phyloP scores from a whole-genome alignment of 1,139 yeast genomes.

The Ogataea hybrid region DNA sequence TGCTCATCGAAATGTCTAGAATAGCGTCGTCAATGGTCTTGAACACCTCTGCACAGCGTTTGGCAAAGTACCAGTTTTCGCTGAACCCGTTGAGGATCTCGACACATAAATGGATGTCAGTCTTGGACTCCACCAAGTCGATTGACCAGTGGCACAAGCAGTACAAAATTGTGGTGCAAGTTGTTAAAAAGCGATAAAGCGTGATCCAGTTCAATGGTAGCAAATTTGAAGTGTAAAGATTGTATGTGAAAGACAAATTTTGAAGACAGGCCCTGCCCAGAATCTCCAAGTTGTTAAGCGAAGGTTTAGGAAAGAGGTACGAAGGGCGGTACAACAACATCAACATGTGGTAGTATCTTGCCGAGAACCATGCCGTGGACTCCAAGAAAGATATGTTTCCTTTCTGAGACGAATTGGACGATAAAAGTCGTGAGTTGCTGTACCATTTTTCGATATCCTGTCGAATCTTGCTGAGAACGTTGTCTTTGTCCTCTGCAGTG shows the following conservation, averaged over 20 bases:
- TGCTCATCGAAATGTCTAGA: constrained; percentile 38
- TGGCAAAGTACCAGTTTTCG: constrained; percentile 46
- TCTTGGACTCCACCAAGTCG: constrained; percentile 42
- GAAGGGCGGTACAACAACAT: constrained; percentile 47
- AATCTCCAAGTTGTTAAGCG: constrained; percentile 35
- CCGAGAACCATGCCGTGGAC: constrained; percentile 45
- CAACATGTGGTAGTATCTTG: constrained; percentile 44
- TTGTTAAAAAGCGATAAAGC: constrained; percentile 41
- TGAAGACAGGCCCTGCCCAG: constrained; percentile 42
- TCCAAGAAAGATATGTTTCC: constrained; percentile 36
- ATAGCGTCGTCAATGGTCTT: constrained; percentile 38
- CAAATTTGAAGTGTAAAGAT: constrained; percentile 40
- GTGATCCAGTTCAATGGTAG: constrained; percentile 51
- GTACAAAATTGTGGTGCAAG: constrained; percentile 44
- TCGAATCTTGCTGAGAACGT: constrained; percentile 34
- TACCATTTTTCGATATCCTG: constrained; percentile 44
- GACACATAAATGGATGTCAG: constrained; percentile 43
- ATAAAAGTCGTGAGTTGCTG: constrained; percentile 30
- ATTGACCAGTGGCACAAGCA: constrained; percentile 46
- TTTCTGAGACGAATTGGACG: constrained; percentile 15
- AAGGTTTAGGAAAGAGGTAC: constrained; percentile 43
- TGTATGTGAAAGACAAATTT: constrained; percentile 41
- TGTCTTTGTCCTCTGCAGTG: constrained; percentile 31
- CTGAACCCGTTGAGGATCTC: constrained; percentile 46
- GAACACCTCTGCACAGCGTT: constrained; percentile 43